These are phyloP conservation scores for Pyrenophora graminea DNA, from an alignment of 2,329 filamentous ascomycete species.

Conservation along the genomic window DNA sequence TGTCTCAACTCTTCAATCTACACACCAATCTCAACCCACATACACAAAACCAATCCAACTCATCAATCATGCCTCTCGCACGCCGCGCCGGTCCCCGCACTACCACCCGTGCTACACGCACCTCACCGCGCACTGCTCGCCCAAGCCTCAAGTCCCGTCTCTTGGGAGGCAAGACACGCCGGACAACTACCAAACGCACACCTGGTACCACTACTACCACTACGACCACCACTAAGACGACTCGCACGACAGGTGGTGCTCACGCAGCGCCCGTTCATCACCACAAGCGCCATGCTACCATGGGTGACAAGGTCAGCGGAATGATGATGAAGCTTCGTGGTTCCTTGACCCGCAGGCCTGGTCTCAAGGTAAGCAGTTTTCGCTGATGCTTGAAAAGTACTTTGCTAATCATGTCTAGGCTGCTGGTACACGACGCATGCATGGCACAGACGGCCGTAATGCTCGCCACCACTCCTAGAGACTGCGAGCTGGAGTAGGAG, in stretches of 20 bases:
- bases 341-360: constrained; percentile 68
- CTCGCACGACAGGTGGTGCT: constrained; percentile 48
- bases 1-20: background rate
- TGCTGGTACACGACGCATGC: constrained; percentile 74
- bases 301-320: constrained; percentile 79
- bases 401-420: constrained; percentile 53
- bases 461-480: constrained; percentile 35
- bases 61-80: constrained; percentile 35
- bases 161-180: constrained; percentile 44
- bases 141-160: constrained; percentile 61
- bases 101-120: constrained; percentile 20
- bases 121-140: constrained; percentile 43
- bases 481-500: background rate
- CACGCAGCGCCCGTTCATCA: constrained; percentile 52
- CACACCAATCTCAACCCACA: background rate
- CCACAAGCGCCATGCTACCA: constrained; percentile 67
- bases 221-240: constrained; percentile 49
- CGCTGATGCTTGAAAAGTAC: background rate
- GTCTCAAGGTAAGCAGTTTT: constrained; percentile 63
- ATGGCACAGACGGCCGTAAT: constrained; percentile 72
- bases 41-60: constrained; percentile 4
- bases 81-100: constrained; percentile 29
- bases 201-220: constrained; percentile 43
- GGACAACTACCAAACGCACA: constrained; percentile 40
- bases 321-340: constrained; percentile 76